Conservation (phyloP, 495 filamentous ascomycete genomes). For the Neurospora sp. region DNA sequence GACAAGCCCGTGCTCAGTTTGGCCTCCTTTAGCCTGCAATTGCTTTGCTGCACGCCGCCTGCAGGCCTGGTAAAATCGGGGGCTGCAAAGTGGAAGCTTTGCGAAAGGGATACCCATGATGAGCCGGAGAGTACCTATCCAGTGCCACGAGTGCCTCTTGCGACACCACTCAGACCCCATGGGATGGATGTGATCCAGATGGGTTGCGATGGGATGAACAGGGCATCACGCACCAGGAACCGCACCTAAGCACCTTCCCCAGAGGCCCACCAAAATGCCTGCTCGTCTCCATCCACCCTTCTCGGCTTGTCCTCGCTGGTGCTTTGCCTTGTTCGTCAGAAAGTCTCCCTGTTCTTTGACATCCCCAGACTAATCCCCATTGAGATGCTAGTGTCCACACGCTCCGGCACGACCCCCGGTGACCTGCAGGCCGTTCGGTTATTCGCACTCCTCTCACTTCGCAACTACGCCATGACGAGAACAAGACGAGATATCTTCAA, state of each 20-base stretch:
- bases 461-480: not conserved
- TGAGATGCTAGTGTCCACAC: not conserved
- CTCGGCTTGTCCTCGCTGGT: not conserved
- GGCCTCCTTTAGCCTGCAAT: conserved; percentile 5
- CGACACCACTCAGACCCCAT: not conserved
- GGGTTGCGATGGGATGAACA: not conserved
- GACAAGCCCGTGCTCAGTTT: conserved; percentile 14
- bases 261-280: not conserved
- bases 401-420: not conserved
- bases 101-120: not conserved
- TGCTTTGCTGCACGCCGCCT: conserved; percentile 2
- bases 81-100: not conserved
- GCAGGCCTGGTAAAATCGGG: conserved; percentile 3
- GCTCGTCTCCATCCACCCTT: not conserved
- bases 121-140: not conserved
- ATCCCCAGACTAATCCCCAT: not conserved
- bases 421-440: not conserved
- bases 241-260: not conserved
- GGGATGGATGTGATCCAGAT: not conserved
- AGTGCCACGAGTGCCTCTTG: not conserved
- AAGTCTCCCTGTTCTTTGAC: not conserved
- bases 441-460: not conserved
- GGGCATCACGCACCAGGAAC: not conserved
- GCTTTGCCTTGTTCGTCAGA: not conserved
- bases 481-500: not conserved